Conservation (phyloP, 1,284 basidiomycete species). For the Boletus semigastroideus region DNA sequence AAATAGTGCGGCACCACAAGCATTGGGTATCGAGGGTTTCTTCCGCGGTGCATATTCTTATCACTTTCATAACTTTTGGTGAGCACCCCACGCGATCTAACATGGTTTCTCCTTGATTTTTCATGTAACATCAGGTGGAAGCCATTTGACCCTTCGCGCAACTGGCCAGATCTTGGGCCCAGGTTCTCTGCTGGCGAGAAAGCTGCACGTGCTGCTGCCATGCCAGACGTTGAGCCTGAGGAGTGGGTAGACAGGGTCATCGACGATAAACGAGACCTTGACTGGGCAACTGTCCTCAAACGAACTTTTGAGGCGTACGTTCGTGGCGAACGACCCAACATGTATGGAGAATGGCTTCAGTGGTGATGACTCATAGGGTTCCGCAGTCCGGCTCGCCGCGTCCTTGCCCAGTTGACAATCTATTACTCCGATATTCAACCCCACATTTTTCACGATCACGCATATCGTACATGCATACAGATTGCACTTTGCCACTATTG, state of each 20-base stretch:
- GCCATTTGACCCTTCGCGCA: slow-evolving; percentile 84
- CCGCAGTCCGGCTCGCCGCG: slow-evolving; percentile 5
- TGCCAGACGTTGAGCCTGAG: slow-evolving; percentile 34
- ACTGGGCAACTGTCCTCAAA: slow-evolving; percentile 90
- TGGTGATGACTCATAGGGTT: slow-evolving; percentile 45
- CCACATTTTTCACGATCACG: slow-evolving; percentile 27
- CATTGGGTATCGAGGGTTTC: slow-evolving; percentile 81
- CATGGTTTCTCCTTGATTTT: background rate
- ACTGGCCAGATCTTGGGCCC: slow-evolving; percentile 88
- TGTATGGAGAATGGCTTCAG: slow-evolving; percentile 86
- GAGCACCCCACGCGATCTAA: slow-evolving; percentile 13
- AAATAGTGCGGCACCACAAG: slow-evolving; percentile 69
- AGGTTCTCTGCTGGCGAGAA: slow-evolving; percentile 75
- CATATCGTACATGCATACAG: slow-evolving; percentile 30
- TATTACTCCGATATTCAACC: slow-evolving; percentile 30
- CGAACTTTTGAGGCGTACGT: slow-evolving; percentile 89
- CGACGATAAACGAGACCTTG: slow-evolving; percentile 70
- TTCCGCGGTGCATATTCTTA: slow-evolving; percentile 86
- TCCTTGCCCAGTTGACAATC: slow-evolving; percentile 24
- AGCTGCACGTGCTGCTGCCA: slow-evolving; percentile 45
- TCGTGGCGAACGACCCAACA: slow-evolving; percentile 84
- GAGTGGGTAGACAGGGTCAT: slow-evolving; percentile 42
- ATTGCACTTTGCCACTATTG: slow-evolving; percentile 28
- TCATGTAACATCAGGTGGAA: slow-evolving; percentile 69
- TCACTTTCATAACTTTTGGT: slow-evolving; percentile 87